These are phyloP conservation scores for Cytospora chrysosperma DNA, from an alignment of 2,329 filamentous ascomycete genomes.

Conservation along the genomic window DNA sequence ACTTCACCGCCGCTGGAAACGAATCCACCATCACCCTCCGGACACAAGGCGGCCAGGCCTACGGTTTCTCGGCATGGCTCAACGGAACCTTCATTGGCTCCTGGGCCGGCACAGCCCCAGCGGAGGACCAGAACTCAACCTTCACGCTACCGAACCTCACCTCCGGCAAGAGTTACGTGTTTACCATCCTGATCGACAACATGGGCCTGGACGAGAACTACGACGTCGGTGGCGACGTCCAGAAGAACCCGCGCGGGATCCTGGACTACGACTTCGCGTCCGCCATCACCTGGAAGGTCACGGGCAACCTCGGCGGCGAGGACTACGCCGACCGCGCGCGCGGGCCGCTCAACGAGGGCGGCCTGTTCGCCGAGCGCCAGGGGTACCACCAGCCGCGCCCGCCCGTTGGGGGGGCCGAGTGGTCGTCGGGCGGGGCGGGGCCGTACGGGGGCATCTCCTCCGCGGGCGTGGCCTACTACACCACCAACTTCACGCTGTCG, in stretches of 20 bases:
- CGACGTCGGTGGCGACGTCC: conserved; percentile 52
- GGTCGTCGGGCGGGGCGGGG: conserved; percentile 40
- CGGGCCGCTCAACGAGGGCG: conserved; percentile 62
- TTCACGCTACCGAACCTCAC: conserved; percentile 54
- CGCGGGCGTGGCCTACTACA: conserved; percentile 57
- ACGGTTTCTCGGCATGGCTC: conserved; percentile 63
- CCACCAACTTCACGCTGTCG: conserved; percentile 51
- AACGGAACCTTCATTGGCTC: conserved; percentile 61
- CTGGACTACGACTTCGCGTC: conserved; percentile 53
- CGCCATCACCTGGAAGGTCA: conserved; percentile 58
- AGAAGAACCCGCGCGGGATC: conserved; percentile 60
- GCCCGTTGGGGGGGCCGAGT: conserved; percentile 34
- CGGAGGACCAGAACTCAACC: conserved; percentile 49
- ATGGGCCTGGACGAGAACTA: conserved; percentile 67
- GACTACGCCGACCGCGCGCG: conserved; percentile 54
- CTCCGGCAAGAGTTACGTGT: conserved; percentile 51
- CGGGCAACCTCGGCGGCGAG: conserved; percentile 62
- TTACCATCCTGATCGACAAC: conserved; percentile 68
- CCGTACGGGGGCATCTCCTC: conserved; percentile 38
- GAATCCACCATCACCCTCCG: conserved; percentile 54
- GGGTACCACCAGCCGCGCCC: conserved; percentile 55
- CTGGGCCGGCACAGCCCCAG: conserved; percentile 52
- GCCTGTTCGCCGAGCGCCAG: conserved; percentile 54
- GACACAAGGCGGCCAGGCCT: conserved; percentile 64
- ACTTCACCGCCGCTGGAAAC: conserved; percentile 57